phyloP scores from a whole-genome alignment of 768 basidiomycete species.

The Hericium rajendrae region DNA sequence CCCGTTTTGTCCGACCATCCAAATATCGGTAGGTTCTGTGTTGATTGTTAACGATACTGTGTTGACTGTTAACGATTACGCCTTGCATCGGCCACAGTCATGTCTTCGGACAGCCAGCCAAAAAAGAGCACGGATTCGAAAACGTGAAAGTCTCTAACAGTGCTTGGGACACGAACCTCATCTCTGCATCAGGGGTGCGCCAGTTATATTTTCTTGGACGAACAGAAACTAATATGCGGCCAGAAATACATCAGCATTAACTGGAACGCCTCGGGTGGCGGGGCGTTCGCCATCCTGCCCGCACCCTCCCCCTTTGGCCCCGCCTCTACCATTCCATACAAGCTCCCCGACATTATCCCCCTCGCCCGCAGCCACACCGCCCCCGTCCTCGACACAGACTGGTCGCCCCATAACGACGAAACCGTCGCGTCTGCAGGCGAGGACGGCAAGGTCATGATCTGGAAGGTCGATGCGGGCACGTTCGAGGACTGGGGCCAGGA shows the following conservation, averaged over 20 bases:
- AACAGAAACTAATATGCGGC: background rate
- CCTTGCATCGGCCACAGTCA: conserved; percentile 40
- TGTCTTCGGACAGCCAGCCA: conserved; percentile 82
- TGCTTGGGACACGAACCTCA: conserved; percentile 94
- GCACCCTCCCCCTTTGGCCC: conserved; percentile 62
- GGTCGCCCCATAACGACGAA: conserved; percentile 89
- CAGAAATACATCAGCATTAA: conserved; percentile 75
- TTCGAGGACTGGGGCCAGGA: conserved; percentile 87
- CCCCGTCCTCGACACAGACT: conserved; percentile 88
- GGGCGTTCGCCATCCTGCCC: conserved; percentile 91
- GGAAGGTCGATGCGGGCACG: conserved; percentile 58
- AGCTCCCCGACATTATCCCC: conserved; percentile 87
- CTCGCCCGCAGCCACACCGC: conserved; percentile 82
- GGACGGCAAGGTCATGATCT: conserved; percentile 89
- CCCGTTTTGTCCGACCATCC: conserved; percentile 76
- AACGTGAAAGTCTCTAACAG: conserved; percentile 81
- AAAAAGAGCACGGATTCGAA: conserved; percentile 74
- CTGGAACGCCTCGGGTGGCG: conserved; percentile 89
- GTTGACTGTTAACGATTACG: background rate
- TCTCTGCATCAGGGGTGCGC: conserved; percentile 74
- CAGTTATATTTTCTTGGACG: background rate
- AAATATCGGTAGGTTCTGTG: conserved; percentile 63
- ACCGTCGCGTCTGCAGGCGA: conserved; percentile 89
- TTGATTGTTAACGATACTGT: background rate
- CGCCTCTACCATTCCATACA: conserved; percentile 50